Evolutionary conservation across 345 rosid species (phyloP).

Genomic region (Gynandropsis gynandra): DNA sequence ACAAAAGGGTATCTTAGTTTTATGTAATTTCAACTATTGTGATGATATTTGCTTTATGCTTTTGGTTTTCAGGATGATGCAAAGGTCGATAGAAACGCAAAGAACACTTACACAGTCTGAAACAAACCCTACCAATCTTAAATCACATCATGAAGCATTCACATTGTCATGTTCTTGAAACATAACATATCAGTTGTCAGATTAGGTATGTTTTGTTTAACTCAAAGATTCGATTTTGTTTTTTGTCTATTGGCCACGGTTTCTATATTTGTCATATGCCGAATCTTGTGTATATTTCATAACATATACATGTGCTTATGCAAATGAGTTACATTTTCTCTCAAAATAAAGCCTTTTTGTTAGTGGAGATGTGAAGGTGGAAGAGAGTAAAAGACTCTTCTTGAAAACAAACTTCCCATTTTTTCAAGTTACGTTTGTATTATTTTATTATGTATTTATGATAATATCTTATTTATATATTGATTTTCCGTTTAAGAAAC

Average conservation of each 20-base stretch:
- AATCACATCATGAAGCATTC: neutral
- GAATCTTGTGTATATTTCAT: no score
- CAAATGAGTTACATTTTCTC: no score
- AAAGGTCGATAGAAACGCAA: conserved; percentile 44
- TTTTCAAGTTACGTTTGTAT: no score
- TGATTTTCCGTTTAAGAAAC: no score
- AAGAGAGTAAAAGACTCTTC: no score
- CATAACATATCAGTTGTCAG: neutral
- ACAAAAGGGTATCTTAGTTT: neutral
- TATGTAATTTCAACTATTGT: neutral
- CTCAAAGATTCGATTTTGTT: neutral
- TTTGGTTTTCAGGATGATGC: conserved; percentile 64
- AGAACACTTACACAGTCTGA: conserved; percentile 55
- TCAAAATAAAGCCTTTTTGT: no score
- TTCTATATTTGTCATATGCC: neutral
- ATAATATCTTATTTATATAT: no score
- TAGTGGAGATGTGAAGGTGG: no score
- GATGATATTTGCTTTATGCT: neutral
- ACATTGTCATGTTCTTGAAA: neutral
- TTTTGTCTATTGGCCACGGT: neutral
- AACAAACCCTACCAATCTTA: neutral
- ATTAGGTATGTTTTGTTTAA: no score
- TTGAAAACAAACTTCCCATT: no score
- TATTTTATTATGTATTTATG: no score
- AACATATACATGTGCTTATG: no score